Base-by-base conservation (phyloP, 2,329 filamentous ascomycete species). In the Sporothrix mexicana region DNA sequence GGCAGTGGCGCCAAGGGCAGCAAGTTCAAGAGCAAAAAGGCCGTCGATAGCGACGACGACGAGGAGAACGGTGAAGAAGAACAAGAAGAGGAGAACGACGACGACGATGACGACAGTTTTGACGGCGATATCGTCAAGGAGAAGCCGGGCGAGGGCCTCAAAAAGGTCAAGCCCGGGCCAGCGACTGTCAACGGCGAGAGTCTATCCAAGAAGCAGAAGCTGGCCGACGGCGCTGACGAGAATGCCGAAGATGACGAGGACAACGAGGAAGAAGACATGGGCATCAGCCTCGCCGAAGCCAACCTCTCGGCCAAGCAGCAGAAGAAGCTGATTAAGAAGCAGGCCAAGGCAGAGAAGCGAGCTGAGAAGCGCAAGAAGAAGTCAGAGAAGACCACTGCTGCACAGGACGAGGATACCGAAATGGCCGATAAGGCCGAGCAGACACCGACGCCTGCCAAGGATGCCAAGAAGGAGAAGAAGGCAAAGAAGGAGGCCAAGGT, bases 121-220 rank as follows among this genome's bases (percentile, higher is more conserved):
- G 82, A 86, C 0, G 88, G 88, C n/a, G 71, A 53, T 12, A 83
- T 91, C 62, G 86, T 88, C 74, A 82, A 82, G 71, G 90, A 92
- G 80, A 83, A 85, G 76, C 92, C 92, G 2, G 85, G 86, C 59
- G 87, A 94, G 79, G 91, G 91, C 1, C 79, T 93, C 75, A 91
- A 84, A 79, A 83, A 83, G 78, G 73, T 82, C 75, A 82, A 84
- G 72, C 77, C 72, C n/a, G 62, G 59, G 43, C 79, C 55, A 71
- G 79, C 84, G 72, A 77, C 64, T 13, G 82, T 53, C 85, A 57
- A 71, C n/a, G 69, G 66, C 87, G 78, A 88, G 87, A 62, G 51
- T 17, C 23, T 36, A 3, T 36, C 72, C 77, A 88, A 90, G 78
- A 92, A 91, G 81, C 84, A 85, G 74, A 85, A 79, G 12, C 62